Conservation (phyloP, 2,329 filamentous ascomycete species). For the Dryadomyces sulphureus region DNA sequence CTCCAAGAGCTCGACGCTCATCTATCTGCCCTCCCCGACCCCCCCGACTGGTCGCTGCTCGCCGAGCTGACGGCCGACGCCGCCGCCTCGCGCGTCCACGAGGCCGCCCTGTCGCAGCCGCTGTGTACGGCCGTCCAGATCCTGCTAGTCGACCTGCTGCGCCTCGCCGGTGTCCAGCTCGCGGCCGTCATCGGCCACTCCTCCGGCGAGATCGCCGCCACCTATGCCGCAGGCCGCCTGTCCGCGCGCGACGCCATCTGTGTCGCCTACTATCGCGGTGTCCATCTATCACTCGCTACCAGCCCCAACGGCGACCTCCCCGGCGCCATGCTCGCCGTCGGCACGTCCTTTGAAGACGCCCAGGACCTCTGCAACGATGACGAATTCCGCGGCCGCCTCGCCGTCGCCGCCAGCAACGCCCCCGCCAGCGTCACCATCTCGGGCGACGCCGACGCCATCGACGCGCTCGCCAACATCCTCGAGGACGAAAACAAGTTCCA, state of each 20-base stretch:
- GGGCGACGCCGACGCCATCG: slow-evolving; percentile 16
- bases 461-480: slow-evolving; percentile 9
- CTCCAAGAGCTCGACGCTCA: neutral
- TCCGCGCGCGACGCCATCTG: slow-evolving; percentile 5
- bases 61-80: neutral
- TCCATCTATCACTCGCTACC: neutral
- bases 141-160: slow-evolving; percentile 15
- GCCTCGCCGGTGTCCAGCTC: slow-evolving; percentile 12
- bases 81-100: slow-evolving; percentile 12
- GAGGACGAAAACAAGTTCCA: slow-evolving; percentile 15
- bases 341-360: slow-evolving; percentile 2
- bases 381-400: neutral
- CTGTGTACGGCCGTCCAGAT: slow-evolving; percentile 17
- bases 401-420: neutral
- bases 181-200: slow-evolving; percentile 17
- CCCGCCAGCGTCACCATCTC: slow-evolving; percentile 3
- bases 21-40: neutral
- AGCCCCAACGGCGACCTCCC: neutral
- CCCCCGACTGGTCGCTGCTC: neutral
- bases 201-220: slow-evolving; percentile 19
- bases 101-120: slow-evolving; percentile 14
- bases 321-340: slow-evolving; percentile 11
- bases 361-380: neutral
- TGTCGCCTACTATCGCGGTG: slow-evolving; percentile 10
- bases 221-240: slow-evolving; percentile 15